phyloP scores from a whole-genome alignment of 2,329 filamentous ascomycete genomes.

The Neoscytalidium dimidiatum region DNA sequence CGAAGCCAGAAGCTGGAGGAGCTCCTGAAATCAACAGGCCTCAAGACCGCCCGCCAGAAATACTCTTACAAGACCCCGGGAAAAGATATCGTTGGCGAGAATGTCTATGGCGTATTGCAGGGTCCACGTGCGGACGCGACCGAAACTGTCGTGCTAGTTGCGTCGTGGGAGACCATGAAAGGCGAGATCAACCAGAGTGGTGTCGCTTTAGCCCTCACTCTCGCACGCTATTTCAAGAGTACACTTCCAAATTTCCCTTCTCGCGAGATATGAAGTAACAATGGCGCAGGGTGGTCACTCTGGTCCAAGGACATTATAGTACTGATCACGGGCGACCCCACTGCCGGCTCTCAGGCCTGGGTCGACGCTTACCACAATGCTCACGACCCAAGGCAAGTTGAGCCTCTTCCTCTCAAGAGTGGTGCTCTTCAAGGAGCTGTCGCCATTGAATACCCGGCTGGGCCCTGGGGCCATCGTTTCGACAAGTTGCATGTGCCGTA shows the following conservation, averaged over 20 bases:
- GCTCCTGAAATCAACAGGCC: constrained; percentile 74
- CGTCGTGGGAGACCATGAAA: constrained; percentile 82
- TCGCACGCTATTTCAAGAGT: constrained; percentile 94
- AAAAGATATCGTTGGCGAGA: constrained; percentile 74
- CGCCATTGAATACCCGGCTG: constrained; percentile 82
- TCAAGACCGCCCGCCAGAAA: constrained; percentile 86
- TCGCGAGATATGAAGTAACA: neutral
- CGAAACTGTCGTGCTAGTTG: constrained; percentile 91
- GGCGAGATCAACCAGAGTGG: constrained; percentile 81
- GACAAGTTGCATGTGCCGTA: constrained; percentile 89
- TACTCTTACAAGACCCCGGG: constrained; percentile 84
- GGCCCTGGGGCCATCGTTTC: constrained; percentile 73
- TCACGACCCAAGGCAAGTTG: constrained; percentile 70
- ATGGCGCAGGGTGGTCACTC: constrained; percentile 74
- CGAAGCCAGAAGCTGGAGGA: constrained; percentile 70
- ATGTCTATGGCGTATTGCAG: constrained; percentile 90
- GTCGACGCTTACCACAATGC: constrained; percentile 96
- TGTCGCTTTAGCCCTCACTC: constrained; percentile 79
- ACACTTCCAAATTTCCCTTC: constrained; percentile 23
- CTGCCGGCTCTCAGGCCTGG: constrained; percentile 91
- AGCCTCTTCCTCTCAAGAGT: constrained; percentile 82
- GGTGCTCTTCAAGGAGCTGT: constrained; percentile 90
- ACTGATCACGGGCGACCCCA: constrained; percentile 83
- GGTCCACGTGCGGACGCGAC: constrained; percentile 94
- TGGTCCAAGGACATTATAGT: constrained; percentile 99